A percentile compares a stretch with the other conserved stretches of the same genome.
Conservation (phyloP, 164 flowering plant species). For the Dillenia suffruticosa region DNA sequence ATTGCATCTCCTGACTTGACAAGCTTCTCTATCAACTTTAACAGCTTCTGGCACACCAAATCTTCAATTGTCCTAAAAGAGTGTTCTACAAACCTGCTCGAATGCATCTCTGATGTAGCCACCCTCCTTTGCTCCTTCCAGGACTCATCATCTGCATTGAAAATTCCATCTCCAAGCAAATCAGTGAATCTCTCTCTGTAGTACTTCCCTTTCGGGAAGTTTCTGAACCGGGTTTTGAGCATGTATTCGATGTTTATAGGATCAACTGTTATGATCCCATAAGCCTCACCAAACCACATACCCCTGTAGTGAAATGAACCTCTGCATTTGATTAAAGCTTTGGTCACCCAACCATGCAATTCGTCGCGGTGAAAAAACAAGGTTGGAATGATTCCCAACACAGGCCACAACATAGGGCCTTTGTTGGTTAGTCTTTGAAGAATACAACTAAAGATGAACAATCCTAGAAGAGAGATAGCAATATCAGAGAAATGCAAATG, state of each 20-base stretch:
- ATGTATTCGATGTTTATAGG: constrained; percentile 65
- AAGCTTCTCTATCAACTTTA: constrained; percentile 29
- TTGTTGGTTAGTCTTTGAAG: constrained; percentile 35
- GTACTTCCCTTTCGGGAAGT: constrained; percentile 74
- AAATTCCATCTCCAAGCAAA: constrained; percentile 73
- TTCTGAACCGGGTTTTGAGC: constrained; percentile 63
- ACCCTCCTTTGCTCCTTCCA: constrained; percentile 62
- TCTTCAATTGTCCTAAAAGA: constrained; percentile 31
- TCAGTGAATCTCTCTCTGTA: constrained; percentile 56
- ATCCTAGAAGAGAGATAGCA: constrained; percentile 31
- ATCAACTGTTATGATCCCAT: constrained; percentile 49
- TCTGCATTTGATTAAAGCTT: constrained; percentile 23
- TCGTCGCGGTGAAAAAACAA: constrained; percentile 27
- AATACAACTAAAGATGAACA: constrained; percentile 37
- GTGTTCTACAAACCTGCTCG: constrained; percentile 38
- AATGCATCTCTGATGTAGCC: constrained; percentile 56
- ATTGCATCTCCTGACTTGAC: constrained; percentile 17
- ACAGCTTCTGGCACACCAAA: constrained; percentile 44
- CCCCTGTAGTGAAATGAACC: constrained; percentile 54
- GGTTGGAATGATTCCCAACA: constrained; percentile 54
- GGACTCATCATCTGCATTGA: constrained; percentile 57
- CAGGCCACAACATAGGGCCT: constrained; percentile 73
- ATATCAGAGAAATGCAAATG: constrained; percentile 23
- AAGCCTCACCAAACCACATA: constrained; percentile 34
- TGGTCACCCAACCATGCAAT: constrained; percentile 40